Evolutionary conservation across 1,284 basidiomycete genomes (phyloP).

Genomic region (Tylopilus sp.): DNA sequence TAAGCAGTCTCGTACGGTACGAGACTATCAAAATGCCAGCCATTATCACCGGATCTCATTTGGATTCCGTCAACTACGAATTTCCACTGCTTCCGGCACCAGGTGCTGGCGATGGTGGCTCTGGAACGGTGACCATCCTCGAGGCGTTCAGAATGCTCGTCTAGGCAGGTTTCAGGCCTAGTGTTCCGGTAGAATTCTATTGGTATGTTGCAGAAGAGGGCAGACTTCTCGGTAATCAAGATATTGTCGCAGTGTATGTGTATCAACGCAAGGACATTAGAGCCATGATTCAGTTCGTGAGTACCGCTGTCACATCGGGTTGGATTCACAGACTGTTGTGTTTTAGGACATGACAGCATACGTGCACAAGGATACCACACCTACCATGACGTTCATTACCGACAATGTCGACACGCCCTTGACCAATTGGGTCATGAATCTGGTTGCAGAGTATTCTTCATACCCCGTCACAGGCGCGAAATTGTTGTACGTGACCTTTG

Average conservation of each 20-base stretch:
- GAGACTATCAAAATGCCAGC: slow-evolving; percentile 43
- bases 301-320: slow-evolving; percentile 42
- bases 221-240: slow-evolving; percentile 90
- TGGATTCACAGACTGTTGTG: background rate
- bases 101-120: slow-evolving; percentile 85
- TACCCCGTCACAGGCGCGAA: slow-evolving; percentile 16
- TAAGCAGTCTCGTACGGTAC: no score
- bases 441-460: slow-evolving; percentile 21
- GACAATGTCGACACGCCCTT: slow-evolving; percentile 27
- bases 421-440: slow-evolving; percentile 22
- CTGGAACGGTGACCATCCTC: slow-evolving; percentile 87
- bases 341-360: slow-evolving; percentile 93
- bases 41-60: slow-evolving; percentile 61
- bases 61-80: slow-evolving; percentile 56
- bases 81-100: slow-evolving; percentile 31
- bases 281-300: slow-evolving; percentile 76
- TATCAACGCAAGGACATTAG: slow-evolving; percentile 68
- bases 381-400: slow-evolving; percentile 87
- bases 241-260: slow-evolving; percentile 81
- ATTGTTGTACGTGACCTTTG: slow-evolving; percentile 21
- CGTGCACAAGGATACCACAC: slow-evolving; percentile 85
- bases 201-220: slow-evolving; percentile 94
- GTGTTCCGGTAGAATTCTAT: slow-evolving; percentile 85
- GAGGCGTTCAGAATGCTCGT: slow-evolving; percentile 86
- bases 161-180: slow-evolving; percentile 74